Conservation (phyloP, 306 rosid species). For the Arachis stenosperma region DNA sequence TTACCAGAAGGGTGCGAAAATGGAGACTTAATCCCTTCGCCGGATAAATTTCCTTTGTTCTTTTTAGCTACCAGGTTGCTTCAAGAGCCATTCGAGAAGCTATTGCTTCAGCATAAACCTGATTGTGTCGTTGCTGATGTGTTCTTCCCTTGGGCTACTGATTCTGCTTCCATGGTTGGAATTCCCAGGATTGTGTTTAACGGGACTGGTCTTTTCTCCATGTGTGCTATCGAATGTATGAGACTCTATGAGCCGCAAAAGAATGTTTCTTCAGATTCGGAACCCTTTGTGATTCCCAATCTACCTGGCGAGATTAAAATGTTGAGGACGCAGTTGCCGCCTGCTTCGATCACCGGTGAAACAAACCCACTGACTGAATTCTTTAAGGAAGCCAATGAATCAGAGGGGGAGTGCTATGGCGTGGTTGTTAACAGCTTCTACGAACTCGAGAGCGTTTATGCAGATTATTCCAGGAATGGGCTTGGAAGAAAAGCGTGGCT, state of each 20-base stretch:
- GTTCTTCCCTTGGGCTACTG: conserved; percentile 31
- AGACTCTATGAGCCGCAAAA: conserved; percentile 43
- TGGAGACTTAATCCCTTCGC: neutral
- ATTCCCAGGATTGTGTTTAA: conserved; percentile 55
- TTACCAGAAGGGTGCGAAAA: conserved; percentile 32
- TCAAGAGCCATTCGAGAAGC: conserved; percentile 32
- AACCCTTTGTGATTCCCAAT: conserved; percentile 46
- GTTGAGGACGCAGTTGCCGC: conserved; percentile 20
- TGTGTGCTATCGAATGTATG: conserved; percentile 22
- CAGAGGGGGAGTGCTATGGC: conserved; percentile 42
- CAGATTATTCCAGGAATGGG: conserved; percentile 45
- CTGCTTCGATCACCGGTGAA: no score
- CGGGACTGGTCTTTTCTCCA: conserved; percentile 45
- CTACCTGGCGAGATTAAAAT: conserved; percentile 36
- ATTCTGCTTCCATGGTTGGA: conserved; percentile 39
- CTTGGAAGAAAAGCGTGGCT: conserved; percentile 61
- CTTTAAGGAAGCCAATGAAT: no score
- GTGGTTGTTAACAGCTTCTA: conserved; percentile 41
- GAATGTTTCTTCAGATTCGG: conserved; percentile 41
- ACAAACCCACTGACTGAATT: no score
- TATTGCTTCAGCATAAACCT: conserved; percentile 22
- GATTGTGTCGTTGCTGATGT: conserved; percentile 20
- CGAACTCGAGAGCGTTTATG: conserved; percentile 45
- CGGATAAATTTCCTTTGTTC: neutral
- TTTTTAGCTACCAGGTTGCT: conserved; percentile 32